phyloP scores from a whole-genome alignment of 495 filamentous ascomycete genomes.

The Penicillium malachiteum region DNA sequence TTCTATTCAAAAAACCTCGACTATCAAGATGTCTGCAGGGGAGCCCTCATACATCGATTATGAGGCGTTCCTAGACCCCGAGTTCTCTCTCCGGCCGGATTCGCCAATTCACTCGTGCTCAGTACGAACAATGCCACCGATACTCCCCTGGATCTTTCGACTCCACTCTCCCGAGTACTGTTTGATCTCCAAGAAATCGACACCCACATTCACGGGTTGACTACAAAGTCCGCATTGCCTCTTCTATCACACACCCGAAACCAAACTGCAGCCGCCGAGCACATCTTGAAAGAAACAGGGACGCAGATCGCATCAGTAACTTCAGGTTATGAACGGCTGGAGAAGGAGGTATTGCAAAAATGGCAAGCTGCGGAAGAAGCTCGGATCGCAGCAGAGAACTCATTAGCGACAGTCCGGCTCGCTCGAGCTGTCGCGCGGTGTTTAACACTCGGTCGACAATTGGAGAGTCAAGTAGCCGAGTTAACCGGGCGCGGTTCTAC shows the following conservation, averaged over 20 bases:
- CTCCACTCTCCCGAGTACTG: conserved; percentile 87
- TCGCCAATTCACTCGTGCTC: conserved; percentile 85
- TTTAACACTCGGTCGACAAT: conserved; percentile 76
- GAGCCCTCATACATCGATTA: conserved; percentile 93
- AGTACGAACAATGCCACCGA: conserved; percentile 90
- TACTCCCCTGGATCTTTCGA: conserved; percentile 86
- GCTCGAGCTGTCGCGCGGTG: conserved; percentile 73
- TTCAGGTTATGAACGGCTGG: conserved; percentile 77
- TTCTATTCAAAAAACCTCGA: neutral
- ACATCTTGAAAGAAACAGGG: conserved; percentile 70
- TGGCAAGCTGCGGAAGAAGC: conserved; percentile 81
- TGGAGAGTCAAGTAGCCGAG: conserved; percentile 77
- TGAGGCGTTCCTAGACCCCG: conserved; percentile 81
- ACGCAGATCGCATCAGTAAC: conserved; percentile 74
- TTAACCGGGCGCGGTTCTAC: conserved; percentile 46
- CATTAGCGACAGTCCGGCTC: conserved; percentile 76
- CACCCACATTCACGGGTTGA: conserved; percentile 88
- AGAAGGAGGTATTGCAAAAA: conserved; percentile 78
- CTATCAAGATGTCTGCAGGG: conserved; percentile 34
- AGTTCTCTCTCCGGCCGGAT: conserved; percentile 75
- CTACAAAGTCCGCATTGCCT: conserved; percentile 78
- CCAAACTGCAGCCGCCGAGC: conserved; percentile 65
- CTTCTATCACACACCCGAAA: conserved; percentile 75
- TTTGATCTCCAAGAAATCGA: conserved; percentile 98
- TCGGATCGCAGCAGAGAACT: conserved; percentile 64